Conservation (phyloP, 148 eudicot genomes). For the Chenopodium berlandieri region DNA sequence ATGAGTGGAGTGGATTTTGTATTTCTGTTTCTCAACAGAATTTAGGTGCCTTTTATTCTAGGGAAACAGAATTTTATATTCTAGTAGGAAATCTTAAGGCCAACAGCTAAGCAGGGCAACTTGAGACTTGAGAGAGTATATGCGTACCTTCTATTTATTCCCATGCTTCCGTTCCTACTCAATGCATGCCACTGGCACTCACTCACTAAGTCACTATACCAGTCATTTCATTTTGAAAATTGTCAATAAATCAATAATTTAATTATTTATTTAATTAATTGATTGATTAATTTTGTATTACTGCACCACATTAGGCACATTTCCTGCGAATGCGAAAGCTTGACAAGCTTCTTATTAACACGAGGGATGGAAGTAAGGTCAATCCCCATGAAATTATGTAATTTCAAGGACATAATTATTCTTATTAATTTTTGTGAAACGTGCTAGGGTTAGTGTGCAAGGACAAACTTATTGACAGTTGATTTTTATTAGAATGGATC, state of each 20-base stretch:
- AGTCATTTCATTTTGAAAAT: not conserved
- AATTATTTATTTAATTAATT: no score
- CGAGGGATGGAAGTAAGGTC: no score
- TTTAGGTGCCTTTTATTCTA: not conserved
- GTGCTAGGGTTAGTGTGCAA: no score
- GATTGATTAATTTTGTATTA: not conserved
- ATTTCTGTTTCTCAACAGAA: not conserved
- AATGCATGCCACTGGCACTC: not conserved
- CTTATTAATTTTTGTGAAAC: no score
- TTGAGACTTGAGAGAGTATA: not conserved
- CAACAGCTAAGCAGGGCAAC: constrained; percentile 5
- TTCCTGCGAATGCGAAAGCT: not conserved
- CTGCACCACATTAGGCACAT: not conserved
- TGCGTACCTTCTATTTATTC: not conserved
- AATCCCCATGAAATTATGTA: no score
- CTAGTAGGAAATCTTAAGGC: not conserved
- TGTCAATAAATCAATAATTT: no score
- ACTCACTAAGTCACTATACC: no score
- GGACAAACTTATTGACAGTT: no score
- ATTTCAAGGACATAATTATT: no score
- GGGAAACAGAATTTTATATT: constrained; percentile 11
- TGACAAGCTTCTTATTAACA: not conserved
- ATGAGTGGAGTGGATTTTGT: not conserved
- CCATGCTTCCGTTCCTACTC: not conserved
- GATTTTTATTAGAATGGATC: no score